These are phyloP conservation scores for Entonaema liquescens DNA, from an alignment of 495 filamentous ascomycete species.

Conservation along the genomic window DNA sequence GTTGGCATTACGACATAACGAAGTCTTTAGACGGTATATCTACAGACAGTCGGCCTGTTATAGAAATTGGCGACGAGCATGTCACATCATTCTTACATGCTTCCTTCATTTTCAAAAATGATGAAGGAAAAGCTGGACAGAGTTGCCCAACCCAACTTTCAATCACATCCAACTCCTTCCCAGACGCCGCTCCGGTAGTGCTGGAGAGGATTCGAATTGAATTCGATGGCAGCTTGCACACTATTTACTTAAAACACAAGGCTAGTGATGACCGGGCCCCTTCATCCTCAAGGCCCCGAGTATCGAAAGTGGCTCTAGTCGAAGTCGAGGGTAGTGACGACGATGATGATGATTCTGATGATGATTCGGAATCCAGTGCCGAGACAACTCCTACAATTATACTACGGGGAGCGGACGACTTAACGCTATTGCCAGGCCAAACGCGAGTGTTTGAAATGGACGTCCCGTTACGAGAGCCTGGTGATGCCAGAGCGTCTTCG, in stretches of 20 bases:
- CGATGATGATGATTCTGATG: slow-evolving; percentile 24
- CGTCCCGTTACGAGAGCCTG: slow-evolving; percentile 80
- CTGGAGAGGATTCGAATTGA: slow-evolving; percentile 71
- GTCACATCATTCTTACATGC: slow-evolving; percentile 74
- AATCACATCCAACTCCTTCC: slow-evolving; percentile 74
- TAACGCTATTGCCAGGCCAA: slow-evolving; percentile 73
- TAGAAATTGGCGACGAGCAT: slow-evolving; percentile 72
- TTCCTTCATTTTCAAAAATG: slow-evolving; percentile 75
- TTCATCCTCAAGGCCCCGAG: slow-evolving; percentile 23
- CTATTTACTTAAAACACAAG: slow-evolving; percentile 58
- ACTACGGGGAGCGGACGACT: slow-evolving; percentile 57
- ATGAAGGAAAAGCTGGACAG: slow-evolving; percentile 87
- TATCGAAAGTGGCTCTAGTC: slow-evolving; percentile 41
- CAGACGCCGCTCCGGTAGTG: slow-evolving; percentile 66
- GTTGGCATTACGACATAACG: slow-evolving; percentile 79
- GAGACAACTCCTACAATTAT: slow-evolving; percentile 13
- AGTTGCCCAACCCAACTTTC: slow-evolving; percentile 74
- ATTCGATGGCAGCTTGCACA: slow-evolving; percentile 74
- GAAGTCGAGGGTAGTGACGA: slow-evolving; percentile 36
- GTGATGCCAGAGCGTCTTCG: slow-evolving; percentile 71
- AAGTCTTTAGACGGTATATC: slow-evolving; percentile 68
- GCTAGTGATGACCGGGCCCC: slow-evolving; percentile 7
- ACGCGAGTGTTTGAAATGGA: slow-evolving; percentile 76
- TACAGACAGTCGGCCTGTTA: slow-evolving; percentile 65
- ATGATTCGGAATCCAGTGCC: slow-evolving; percentile 31